phyloP scores from a whole-genome alignment of 78 protist species.

The Monocercomonoides exilis region DNA sequence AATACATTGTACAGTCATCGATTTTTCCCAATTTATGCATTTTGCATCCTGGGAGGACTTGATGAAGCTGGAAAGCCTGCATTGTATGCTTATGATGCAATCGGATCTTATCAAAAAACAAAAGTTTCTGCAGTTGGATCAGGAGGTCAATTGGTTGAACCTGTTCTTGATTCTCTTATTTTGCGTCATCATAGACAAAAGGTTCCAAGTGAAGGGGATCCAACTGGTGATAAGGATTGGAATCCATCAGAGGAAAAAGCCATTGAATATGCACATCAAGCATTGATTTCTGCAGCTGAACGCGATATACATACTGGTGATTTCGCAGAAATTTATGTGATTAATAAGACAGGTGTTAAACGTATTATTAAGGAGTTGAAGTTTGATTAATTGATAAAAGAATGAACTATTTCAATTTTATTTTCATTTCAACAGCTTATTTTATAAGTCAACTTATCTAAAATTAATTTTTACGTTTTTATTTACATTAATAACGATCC shows the following conservation, averaged over 20 bases:
- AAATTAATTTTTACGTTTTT: no score
- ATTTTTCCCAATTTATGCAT: slow-evolving; percentile 94
- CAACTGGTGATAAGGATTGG: not conserved
- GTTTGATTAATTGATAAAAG: no score
- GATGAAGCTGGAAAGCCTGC: slow-evolving; percentile 71
- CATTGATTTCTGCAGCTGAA: slow-evolving; percentile 84
- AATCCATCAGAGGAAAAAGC: slow-evolving; percentile 28
- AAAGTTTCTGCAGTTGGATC: slow-evolving; percentile 69
- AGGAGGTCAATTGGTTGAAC: slow-evolving; percentile 74
- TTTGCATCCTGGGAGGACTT: slow-evolving; percentile 80
- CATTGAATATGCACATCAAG: slow-evolving; percentile 66
- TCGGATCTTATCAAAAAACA: slow-evolving; percentile 76
- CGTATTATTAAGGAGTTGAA: not conserved
- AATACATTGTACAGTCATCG: slow-evolving; percentile 84
- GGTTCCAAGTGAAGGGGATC: not conserved
- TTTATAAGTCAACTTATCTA: no score
- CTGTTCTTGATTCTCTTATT: slow-evolving; percentile 83
- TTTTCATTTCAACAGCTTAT: no score
- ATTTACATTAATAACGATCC: no score
- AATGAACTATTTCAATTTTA: no score
- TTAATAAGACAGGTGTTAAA: slow-evolving; percentile 46
- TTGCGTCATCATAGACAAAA: slow-evolving; percentile 1
- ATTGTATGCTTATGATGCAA: slow-evolving; percentile 86
- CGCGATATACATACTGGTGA: slow-evolving; percentile 98
- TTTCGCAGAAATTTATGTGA: slow-evolving; percentile 61